Evolutionary conservation across 257 asterid genomes (phyloP).

Genomic region (Lantana camara): DNA sequence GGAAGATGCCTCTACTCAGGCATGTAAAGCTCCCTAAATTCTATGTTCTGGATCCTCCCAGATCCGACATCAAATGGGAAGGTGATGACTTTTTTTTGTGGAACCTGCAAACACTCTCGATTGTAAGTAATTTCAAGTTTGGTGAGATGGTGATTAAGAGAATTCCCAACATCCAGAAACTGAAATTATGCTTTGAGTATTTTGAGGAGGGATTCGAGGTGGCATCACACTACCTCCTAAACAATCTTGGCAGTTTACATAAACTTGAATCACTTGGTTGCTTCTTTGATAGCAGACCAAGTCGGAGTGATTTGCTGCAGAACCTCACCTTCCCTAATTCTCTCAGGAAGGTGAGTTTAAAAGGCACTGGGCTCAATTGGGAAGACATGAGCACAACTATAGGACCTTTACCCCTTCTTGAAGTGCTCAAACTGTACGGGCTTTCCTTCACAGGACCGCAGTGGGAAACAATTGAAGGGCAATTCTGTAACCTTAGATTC

Average conservation of each 20-base stretch:
- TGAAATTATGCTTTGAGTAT: background rate
- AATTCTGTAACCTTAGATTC: conserved; percentile 1
- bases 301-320: background rate
- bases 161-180: background rate
- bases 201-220: background rate
- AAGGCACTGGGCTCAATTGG: background rate
- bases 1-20: conserved; percentile 22
- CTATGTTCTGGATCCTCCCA: conserved; percentile 8
- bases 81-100: background rate
- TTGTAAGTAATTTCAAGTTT: background rate
- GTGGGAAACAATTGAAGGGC: conserved; percentile 22
- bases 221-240: background rate
- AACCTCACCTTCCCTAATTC: conserved; percentile 16
- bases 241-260: background rate
- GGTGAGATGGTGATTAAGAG: background rate
- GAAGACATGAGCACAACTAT: conserved; percentile 9
- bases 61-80: background rate
- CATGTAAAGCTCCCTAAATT: background rate
- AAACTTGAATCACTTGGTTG: conserved; percentile 5
- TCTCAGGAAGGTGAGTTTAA: background rate
- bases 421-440: background rate
- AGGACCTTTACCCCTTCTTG: conserved; percentile 13
- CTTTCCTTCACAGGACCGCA: background rate
- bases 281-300: background rate
- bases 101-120: conserved; percentile 7